Evolutionary conservation across 345 rosid genomes (phyloP), one percentile per base, ranked within the genome.

Genomic region (Linum usitatissimum): DNA sequence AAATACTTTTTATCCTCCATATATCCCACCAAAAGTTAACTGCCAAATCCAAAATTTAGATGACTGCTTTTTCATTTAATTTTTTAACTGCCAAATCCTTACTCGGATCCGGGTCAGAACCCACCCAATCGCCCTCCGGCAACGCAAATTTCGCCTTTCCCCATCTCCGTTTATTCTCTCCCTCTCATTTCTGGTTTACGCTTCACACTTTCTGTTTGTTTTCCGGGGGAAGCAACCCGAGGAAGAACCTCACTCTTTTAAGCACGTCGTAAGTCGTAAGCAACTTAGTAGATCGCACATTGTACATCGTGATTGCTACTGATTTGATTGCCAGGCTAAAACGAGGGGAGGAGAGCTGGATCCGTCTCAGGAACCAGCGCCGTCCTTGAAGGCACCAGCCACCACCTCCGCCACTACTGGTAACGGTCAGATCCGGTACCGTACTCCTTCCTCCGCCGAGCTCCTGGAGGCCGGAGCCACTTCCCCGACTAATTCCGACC

Each of bases 341-440:
- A 63, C 82, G 78, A 80, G 60, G 77, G 81, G 64, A 61, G 71
- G 74, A 57, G 78, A 82, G 81, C 96, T 93, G 95, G 95, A 88
- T 76, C 78, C 94, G 67, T 68, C 68, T 59, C 85, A 77, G 86
- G 91, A 90, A 54, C 79, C 81, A 67, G 67, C 78, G 71, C 85
- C 70, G 73, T 80, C 94, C 80, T 64, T 83, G 66, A 86, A 82
- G 83, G 30, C 75, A 42, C 49, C 49, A 42, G 49, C 49, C 49
- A 13, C 49, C 49, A 2, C 49, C 49, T 9, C 49, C 49, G 49
- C 49, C 30, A 42, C 49, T 9, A 42, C 14, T 14, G 9, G 49
- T 42, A 85, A 83, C 87, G 98, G 95, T 70, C 87, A 84, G 88
- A 86, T 93, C 82, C 94, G 99, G 18, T 87, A 86, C 84, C 84